These are phyloP conservation scores for Neopestalotiopsis clavispora DNA, from an alignment of 2,329 filamentous ascomycete species.

Conservation along the genomic window DNA sequence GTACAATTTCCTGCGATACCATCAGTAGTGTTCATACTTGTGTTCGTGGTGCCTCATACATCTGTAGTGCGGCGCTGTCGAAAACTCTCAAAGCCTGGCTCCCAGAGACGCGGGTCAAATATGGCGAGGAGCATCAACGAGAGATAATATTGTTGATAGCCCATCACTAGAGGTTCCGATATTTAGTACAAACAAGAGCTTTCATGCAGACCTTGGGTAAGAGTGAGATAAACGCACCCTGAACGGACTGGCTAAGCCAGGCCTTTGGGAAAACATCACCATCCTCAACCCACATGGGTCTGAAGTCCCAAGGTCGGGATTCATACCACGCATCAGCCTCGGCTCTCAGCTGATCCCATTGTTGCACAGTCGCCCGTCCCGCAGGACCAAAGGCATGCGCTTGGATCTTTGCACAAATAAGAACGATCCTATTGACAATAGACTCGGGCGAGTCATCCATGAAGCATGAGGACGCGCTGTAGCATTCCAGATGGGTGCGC, in stretches of 20 bases:
- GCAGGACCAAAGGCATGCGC: conserved; percentile 38
- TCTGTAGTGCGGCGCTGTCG: conserved; percentile 11
- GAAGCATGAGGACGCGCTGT: conserved; percentile 30
- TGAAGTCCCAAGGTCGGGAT: conserved; percentile 24
- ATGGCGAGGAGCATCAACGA: conserved; percentile 17
- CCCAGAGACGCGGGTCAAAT: conserved; percentile 13
- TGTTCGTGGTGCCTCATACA: conserved; percentile 23
- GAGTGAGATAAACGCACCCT: background rate
- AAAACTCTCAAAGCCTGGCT: conserved; percentile 10
- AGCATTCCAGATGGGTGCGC: conserved; percentile 42
- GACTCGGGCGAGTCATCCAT: conserved; percentile 29
- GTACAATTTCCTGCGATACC: conserved; percentile 28
- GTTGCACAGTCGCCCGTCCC: conserved; percentile 12
- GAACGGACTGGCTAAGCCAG: conserved; percentile 13
- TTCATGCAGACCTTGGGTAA: background rate
- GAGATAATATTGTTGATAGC: conserved; percentile 16
- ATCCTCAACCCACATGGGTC: conserved; percentile 22
- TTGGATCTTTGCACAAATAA: conserved; percentile 36
- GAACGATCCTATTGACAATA: conserved; percentile 32
- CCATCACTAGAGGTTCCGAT: conserved; percentile 3
- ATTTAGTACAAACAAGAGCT: background rate
- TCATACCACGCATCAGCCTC: conserved; percentile 30
- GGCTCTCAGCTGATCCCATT: background rate
- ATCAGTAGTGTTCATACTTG: conserved; percentile 43
- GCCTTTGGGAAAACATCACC: conserved; percentile 33